Conservation (phyloP, 495 filamentous ascomycete genomes). For the Diplogelasinospora grovesii region DNA sequence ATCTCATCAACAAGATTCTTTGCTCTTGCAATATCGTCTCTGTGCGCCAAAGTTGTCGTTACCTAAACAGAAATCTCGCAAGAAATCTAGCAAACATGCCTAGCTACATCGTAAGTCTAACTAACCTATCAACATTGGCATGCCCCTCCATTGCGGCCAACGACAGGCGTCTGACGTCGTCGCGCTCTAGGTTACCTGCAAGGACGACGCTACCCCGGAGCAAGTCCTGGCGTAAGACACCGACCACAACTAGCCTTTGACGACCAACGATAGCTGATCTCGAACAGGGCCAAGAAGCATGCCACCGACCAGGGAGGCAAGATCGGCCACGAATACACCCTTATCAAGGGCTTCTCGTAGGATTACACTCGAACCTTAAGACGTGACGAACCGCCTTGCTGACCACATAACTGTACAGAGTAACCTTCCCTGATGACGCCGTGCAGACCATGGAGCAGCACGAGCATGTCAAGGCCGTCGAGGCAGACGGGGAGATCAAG, state of each 20-base stretch:
- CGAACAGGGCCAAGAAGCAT: conserved; percentile 61
- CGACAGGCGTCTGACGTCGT: neutral
- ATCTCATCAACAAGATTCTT: too few relatives aligned
- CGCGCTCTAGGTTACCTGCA: conserved; percentile 64
- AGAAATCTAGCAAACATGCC: conserved; percentile 49
- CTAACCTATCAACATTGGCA: too few relatives aligned
- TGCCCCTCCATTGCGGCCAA: neutral
- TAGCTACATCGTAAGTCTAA: conserved; percentile 58
- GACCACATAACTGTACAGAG: conserved; percentile 42
- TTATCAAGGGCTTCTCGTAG: conserved; percentile 92
- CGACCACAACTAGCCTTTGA: neutral
- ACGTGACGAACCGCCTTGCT: neutral
- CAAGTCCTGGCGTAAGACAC: conserved; percentile 56
- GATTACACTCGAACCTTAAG: conserved; percentile 16
- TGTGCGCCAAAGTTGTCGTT: too few relatives aligned
- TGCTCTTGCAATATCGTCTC: neutral
- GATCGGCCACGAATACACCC: conserved; percentile 72
- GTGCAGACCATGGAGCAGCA: conserved; percentile 54
- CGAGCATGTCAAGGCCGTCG: conserved; percentile 65
- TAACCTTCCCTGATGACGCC: conserved; percentile 61
- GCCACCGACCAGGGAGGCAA: conserved; percentile 65
- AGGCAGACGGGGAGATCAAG: conserved; percentile 61
- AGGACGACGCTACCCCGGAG: conserved; percentile 51
- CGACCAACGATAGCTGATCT: conserved; percentile 6
- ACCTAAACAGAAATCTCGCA: conserved; percentile 1